These are phyloP conservation scores for Meira miltonrushii DNA, from an alignment of 1,284 basidiomycete species.

Conservation along the genomic window DNA sequence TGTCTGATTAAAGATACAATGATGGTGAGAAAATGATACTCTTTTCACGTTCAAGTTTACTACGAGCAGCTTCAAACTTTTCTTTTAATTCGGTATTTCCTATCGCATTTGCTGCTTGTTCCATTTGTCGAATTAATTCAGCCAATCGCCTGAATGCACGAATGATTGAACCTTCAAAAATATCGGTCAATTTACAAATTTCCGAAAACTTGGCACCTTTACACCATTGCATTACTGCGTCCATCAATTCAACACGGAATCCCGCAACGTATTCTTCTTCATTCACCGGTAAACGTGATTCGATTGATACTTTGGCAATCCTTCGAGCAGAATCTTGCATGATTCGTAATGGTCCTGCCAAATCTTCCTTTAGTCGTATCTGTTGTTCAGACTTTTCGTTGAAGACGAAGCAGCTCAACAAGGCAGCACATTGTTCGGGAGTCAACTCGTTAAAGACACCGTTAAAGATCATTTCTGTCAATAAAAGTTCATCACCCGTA, in stretches of 20 bases:
- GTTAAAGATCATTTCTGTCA: constrained; percentile 97
- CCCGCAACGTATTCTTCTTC: constrained; percentile 92
- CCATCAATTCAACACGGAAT: constrained; percentile 98
- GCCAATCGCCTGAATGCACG: constrained; percentile 88
- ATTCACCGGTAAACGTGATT: constrained; percentile 78
- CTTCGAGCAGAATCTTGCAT: constrained; percentile 92
- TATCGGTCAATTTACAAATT: constrained; percentile 93
- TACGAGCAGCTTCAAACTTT: constrained; percentile 43
- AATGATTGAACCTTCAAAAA: constrained; percentile 78
- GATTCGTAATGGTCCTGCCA: constrained; percentile 80
- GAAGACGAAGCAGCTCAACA: constrained; percentile 95
- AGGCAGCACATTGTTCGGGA: constrained; percentile 86
- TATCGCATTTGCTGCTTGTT: constrained; percentile 87
- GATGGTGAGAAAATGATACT: constrained; percentile 49
- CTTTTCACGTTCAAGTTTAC: constrained; percentile 43
- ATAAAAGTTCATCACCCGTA: constrained; percentile 88
- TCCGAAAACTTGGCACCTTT: constrained; percentile 92
- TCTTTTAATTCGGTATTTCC: constrained; percentile 80
- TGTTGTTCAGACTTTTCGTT: constrained; percentile 91
- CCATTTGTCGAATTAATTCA: constrained; percentile 92
- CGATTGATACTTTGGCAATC: constrained; percentile 91
- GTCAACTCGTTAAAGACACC: constrained; percentile 84
- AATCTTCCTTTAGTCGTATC: constrained; percentile 81
- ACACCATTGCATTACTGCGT: constrained; percentile 94
- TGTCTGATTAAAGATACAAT: not conserved